phyloP scores from a whole-genome alignment of 305 asterid genomes.

The Fraxinus velutina region DNA sequence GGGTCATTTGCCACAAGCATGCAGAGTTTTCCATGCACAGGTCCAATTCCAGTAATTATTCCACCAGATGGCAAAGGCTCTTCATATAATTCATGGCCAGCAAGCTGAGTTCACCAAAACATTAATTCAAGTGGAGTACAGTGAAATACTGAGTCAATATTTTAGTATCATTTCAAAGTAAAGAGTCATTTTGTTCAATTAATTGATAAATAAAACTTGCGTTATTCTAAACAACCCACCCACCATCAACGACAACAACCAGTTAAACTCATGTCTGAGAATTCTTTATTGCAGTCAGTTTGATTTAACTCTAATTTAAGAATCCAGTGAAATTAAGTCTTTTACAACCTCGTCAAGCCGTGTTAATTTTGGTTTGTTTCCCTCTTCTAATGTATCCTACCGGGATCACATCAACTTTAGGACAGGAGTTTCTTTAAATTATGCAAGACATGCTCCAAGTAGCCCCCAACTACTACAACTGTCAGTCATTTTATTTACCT shows the following conservation, averaged over 20 bases:
- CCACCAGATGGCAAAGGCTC: constrained; percentile 91
- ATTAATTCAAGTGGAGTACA: constrained; percentile 21
- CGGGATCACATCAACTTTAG: not conserved
- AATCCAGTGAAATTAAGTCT: not conserved
- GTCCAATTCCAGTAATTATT: constrained; percentile 84
- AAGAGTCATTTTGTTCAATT: not conserved
- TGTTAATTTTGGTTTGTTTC: not conserved
- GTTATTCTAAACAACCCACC: not conserved
- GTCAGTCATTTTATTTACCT: not conserved
- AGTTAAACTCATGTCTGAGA: not conserved
- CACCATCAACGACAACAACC: not conserved
- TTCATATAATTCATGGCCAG: constrained; percentile 78
- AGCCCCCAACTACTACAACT: not conserved
- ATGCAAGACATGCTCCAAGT: not conserved
- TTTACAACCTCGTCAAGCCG: not conserved
- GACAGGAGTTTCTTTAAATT: not conserved
- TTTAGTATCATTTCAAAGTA: not conserved
- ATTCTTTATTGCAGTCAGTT: not conserved
- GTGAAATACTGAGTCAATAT: constrained; percentile 8
- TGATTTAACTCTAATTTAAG: not conserved
- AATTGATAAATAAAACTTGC: not conserved
- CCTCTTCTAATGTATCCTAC: not conserved
- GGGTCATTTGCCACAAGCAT: constrained; percentile 97
- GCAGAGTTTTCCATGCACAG: constrained; percentile 79
- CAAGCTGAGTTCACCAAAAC: constrained; percentile 57